Conservation (phyloP, 73 alveolate species). For the Paramecium biaurelia region DNA sequence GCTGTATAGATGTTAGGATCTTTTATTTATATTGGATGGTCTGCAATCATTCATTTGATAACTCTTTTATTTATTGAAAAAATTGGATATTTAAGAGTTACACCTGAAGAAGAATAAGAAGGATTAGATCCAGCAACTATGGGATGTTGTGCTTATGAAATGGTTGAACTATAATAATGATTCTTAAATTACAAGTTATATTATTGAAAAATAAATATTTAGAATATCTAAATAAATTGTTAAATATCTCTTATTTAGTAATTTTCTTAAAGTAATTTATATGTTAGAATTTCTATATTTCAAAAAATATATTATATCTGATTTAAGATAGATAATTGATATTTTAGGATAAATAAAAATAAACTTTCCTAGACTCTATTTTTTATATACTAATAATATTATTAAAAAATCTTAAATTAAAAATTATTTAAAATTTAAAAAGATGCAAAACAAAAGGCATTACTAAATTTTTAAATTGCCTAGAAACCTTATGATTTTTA, state of each 20-base stretch:
- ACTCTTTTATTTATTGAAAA: not conserved
- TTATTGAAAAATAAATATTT: not conserved
- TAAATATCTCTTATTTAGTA: no score
- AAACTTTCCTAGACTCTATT: not conserved
- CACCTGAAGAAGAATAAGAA: conserved; percentile 9
- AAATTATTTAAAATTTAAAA: not conserved
- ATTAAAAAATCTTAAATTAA: not conserved
- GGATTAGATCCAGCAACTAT: not conserved
- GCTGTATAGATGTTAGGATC: conserved; percentile 5
- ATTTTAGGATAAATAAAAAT: no score
- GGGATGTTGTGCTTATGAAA: conserved; percentile 20
- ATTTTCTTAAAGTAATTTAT: no score
- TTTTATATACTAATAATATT: not conserved
- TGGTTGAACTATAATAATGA: not conserved
- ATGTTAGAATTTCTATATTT: no score
- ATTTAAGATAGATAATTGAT: no score
- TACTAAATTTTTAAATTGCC: not conserved
- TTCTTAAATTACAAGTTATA: not conserved
- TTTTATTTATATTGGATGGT: conserved; percentile 2
- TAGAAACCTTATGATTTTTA: not conserved
- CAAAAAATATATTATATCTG: no score
- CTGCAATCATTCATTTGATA: not conserved
- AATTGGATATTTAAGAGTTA: not conserved
- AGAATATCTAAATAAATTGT: not conserved
- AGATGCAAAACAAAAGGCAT: not conserved